phyloP scores from a whole-genome alignment of 331 rosid species.

The Ulmus americana region DNA sequence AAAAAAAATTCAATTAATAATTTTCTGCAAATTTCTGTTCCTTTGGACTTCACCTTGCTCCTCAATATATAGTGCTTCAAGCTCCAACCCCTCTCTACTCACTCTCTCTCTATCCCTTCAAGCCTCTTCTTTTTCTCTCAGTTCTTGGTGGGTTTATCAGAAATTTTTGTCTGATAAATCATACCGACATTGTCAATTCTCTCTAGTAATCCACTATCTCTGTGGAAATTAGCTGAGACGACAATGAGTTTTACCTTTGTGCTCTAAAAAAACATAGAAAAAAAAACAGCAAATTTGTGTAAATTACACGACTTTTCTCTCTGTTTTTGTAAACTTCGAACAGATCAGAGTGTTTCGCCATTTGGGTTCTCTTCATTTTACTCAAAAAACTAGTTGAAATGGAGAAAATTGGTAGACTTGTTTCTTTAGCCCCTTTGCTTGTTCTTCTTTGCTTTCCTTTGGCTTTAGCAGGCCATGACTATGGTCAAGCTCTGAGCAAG shows the following conservation, averaged over 20 bases:
- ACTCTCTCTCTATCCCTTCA: constrained; percentile 20
- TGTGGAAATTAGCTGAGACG: constrained; percentile 6
- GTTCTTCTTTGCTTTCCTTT: constrained; percentile 32
- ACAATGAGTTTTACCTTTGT: constrained; percentile 8
- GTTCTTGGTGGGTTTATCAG: constrained; percentile 30
- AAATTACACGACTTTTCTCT: too few relatives aligned
- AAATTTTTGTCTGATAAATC: constrained; percentile 35
- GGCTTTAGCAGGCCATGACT: constrained; percentile 66
- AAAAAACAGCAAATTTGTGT: not conserved
- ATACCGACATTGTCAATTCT: constrained; percentile 39
- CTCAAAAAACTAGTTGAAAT: constrained; percentile 12
- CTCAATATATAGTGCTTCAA: constrained; percentile 50
- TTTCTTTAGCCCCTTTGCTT: constrained; percentile 33
- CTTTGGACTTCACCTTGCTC: constrained; percentile 31
- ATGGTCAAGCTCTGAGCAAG: constrained; percentile 81
- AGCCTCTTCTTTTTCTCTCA: constrained; percentile 9
- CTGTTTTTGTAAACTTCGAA: not conserved
- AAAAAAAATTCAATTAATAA: not conserved
- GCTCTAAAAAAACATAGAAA: constrained; percentile 14
- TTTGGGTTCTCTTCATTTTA: not conserved
- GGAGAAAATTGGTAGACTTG: constrained; percentile 37
- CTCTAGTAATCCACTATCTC: not conserved
- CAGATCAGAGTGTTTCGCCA: constrained; percentile 6
- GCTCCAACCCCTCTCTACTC: constrained; percentile 30
- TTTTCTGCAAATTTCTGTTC: constrained; percentile 25